These are phyloP conservation scores for Myxozyma neotropica DNA, from an alignment of 805 yeast genomes.

Conservation along the genomic window DNA sequence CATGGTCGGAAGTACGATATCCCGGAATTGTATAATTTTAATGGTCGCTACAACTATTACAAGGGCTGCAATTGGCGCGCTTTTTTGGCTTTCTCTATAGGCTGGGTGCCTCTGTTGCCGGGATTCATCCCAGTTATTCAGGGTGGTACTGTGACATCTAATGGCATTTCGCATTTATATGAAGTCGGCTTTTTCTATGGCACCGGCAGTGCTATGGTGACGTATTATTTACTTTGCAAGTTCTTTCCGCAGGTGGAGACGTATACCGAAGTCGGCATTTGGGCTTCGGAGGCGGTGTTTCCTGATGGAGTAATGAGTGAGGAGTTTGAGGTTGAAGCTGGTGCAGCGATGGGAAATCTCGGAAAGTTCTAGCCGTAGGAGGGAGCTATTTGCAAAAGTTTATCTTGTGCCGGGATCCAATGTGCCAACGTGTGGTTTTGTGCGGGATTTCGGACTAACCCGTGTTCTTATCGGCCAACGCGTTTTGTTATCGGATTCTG, in stretches of 20 bases:
- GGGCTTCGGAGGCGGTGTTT: conserved; percentile 8
- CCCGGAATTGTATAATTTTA: conserved; percentile 28
- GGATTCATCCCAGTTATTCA: conserved; percentile 37
- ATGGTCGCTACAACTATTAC: conserved; percentile 47
- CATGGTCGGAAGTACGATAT: conserved; percentile 32
- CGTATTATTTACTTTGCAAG: conserved; percentile 25
- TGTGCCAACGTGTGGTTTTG: too few species aligned
- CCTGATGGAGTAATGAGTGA: conserved; percentile 10
- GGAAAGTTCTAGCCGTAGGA: conserved; percentile 8
- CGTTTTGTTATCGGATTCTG: too few species aligned
- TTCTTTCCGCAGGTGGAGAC: conserved; percentile 30
- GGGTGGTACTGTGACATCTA: conserved; percentile 8
- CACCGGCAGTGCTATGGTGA: conserved; percentile 27
- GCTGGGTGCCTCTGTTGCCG: conserved; percentile 37
- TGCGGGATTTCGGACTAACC: too few species aligned
- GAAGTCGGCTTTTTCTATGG: conserved; percentile 37
- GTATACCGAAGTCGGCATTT: conserved; percentile 22
- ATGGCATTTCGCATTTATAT: conserved; percentile 35
- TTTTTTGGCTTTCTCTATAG: conserved; percentile 42
- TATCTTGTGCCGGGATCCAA: not conserved
- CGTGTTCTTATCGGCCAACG: too few species aligned
- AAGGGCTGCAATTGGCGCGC: conserved; percentile 52
- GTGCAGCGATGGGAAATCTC: conserved; percentile 4
- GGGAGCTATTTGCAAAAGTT: not conserved
- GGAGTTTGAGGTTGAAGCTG: conserved; percentile 8